Conservation (phyloP, 1,139 yeast species). For the Pichia sp. region DNA sequence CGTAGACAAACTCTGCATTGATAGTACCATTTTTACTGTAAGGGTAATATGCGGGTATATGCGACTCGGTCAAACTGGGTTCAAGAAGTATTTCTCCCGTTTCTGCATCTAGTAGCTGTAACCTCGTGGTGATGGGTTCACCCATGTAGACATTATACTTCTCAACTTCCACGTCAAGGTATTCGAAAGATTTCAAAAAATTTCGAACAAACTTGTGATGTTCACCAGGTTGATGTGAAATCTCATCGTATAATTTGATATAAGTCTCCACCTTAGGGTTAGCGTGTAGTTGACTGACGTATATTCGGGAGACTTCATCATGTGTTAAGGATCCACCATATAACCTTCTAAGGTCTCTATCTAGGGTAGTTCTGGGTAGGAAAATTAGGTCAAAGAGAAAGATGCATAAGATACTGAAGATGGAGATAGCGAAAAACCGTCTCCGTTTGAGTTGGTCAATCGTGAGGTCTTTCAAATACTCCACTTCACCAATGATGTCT, state of each 20-base stretch:
- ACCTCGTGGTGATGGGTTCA: conserved; percentile 41
- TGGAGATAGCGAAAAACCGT: conserved; percentile 31
- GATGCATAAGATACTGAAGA: conserved; percentile 39
- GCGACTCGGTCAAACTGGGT: conserved; percentile 47
- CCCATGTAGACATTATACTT: conserved; percentile 51
- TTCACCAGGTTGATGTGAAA: conserved; percentile 37
- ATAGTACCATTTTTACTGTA: conserved; percentile 31
- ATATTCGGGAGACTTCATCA: conserved; percentile 55
- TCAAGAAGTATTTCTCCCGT: conserved; percentile 16
- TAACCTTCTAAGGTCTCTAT: conserved; percentile 73
- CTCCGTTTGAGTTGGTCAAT: conserved; percentile 23
- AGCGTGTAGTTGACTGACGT: conserved; percentile 30
- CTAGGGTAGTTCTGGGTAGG: conserved; percentile 78
- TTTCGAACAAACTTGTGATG: conserved; percentile 31
- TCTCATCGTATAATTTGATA: conserved; percentile 31
- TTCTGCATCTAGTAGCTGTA: conserved; percentile 34
- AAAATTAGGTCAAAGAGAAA: conserved; percentile 62
- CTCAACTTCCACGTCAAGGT: conserved; percentile 39
- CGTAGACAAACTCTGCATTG: conserved; percentile 25
- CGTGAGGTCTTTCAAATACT: conserved; percentile 21
- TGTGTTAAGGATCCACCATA: conserved; percentile 59
- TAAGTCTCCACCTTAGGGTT: conserved; percentile 30
- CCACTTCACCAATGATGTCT: conserved; percentile 22
- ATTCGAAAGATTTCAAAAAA: conserved; percentile 10
- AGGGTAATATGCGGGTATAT: conserved; percentile 33